Evolutionary conservation across 1,284 basidiomycete species (phyloP), one percentile per base, ranked within the genome.

Genomic region (Meripilus lineatus): DNA sequence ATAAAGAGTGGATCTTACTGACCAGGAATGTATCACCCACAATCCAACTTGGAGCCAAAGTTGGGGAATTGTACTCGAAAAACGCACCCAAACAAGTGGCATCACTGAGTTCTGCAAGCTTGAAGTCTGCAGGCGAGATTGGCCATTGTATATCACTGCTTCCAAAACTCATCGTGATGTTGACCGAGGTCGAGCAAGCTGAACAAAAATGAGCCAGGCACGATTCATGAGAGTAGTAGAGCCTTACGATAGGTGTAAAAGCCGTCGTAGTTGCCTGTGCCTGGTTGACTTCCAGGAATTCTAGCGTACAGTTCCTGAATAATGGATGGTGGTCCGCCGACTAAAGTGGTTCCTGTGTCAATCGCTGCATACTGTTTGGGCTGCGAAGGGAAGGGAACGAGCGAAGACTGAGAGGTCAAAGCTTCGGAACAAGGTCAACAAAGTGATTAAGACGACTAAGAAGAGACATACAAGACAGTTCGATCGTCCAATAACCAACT

Each of bases 11-110:
- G n/a, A n/a, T n/a, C n/a, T n/a, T n/a, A 43, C 53, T 56, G 52
- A 76, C 79, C 26, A 84, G 62, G 68, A 84, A 82, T 4, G 74
- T 71, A 44, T 77, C 77, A 35, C 78, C 79, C 22, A 80, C 65
- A 48, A 81, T 78, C 71, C 74, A 80, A 42, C 54, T 40, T 18
- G 72, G 69, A 36, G 59, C 53, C 21, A 58, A 62, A 38, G 71
- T 53, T 44, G 68, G 25, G 20, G 23, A 40, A 5, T 38, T 58
- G 45, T 77, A 64, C 35, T 66, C 66, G 56, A 81, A 84, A 48
- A 82, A 59, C 4, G 75, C 73, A 34, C 79, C 79, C 20, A 79
- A 63, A 57, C 80, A 84, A 44, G 58, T 57, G 3, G 64, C 58
- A 25, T 47, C 52, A 32, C 53, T 59, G 44, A 66, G 58, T 55